These are phyloP conservation scores for Aegilops tauschii DNA, from an alignment of 176 grass and related monocot species.

Conservation along the genomic window DNA sequence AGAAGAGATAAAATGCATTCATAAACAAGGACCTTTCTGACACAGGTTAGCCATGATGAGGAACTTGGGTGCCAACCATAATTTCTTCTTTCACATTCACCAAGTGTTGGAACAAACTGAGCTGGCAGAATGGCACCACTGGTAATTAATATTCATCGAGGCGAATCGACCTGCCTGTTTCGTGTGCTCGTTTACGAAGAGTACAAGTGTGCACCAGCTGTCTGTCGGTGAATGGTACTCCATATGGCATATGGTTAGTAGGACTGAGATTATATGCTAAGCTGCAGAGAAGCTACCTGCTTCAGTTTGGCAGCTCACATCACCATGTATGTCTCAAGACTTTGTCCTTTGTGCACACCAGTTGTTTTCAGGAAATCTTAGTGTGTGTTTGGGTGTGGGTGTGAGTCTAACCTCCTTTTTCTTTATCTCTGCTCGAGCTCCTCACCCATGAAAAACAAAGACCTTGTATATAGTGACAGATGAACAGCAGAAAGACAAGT, in stretches of 20 bases:
- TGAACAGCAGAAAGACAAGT: constrained; percentile 1
- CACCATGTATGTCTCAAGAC: not conserved
- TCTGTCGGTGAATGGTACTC: not conserved
- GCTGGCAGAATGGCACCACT: not conserved
- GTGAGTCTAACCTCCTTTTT: not conserved
- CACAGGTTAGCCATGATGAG: not conserved
- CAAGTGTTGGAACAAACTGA: not conserved
- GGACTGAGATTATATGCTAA: not conserved
- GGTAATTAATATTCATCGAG: not conserved
- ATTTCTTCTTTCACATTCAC: constrained; percentile 12
- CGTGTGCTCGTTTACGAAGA: not conserved
- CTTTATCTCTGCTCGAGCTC: constrained; percentile 4
- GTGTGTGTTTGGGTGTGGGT: not conserved
- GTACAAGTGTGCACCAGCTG: not conserved
- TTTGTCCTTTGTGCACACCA: not conserved
- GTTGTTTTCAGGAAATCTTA: constrained; percentile 29
- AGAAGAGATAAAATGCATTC: constrained; percentile 15
- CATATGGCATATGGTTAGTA: not conserved
- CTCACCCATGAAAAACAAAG: constrained; percentile 20
- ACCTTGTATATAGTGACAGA: constrained; percentile 16
- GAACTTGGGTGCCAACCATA: not conserved
- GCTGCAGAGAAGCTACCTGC: not conserved
- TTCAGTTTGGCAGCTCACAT: constrained; percentile 34
- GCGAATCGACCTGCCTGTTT: not conserved
- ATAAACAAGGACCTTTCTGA: constrained; percentile 46